Evolutionary conservation across 192 early-diverging fungal species (phyloP).

Genomic region (Dimargaris verticillata): DNA sequence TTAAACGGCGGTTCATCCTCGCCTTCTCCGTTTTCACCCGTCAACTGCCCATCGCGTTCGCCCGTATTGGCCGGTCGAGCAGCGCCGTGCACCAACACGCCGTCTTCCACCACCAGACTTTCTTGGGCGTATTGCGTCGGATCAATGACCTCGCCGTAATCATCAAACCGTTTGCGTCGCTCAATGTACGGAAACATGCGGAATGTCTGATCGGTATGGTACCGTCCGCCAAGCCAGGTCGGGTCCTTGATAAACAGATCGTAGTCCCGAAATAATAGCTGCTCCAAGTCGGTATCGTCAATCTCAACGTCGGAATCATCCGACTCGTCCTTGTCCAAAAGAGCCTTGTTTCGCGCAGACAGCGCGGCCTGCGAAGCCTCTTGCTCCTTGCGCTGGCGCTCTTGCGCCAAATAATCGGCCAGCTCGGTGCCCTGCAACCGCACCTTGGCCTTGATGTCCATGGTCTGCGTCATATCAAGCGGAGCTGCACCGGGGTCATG

Average conservation of each 20-base stretch:
- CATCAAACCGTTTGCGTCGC: constrained; percentile 67
- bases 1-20: constrained; percentile 49
- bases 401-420: constrained; percentile 39
- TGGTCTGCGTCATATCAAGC: constrained; percentile 8
- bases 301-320: constrained; percentile 36
- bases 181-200: constrained; percentile 82
- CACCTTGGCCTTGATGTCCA: constrained; percentile 39
- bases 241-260: constrained; percentile 79
- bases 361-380: constrained; percentile 58
- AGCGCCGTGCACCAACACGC: constrained; percentile 5
- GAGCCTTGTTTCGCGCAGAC: constrained; percentile 39
- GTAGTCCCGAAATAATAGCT: constrained; percentile 34
- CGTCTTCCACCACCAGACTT: constrained; percentile 2
- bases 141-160: constrained; percentile 78
- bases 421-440: constrained; percentile 80
- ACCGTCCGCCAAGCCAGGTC: constrained; percentile 48
- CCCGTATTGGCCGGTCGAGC: not conserved
- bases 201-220: constrained; percentile 63
- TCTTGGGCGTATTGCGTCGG: constrained; percentile 31
- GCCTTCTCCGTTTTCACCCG: constrained; percentile 20
- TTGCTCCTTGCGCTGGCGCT: constrained; percentile 45
- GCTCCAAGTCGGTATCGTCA: constrained; percentile 30
- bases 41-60: constrained; percentile 13
- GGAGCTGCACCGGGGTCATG: not conserved
- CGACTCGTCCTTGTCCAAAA: constrained; percentile 60